These are phyloP conservation scores for Brettanomyces anomalus DNA, from an alignment of 805 yeast species.

Conservation along the genomic window DNA sequence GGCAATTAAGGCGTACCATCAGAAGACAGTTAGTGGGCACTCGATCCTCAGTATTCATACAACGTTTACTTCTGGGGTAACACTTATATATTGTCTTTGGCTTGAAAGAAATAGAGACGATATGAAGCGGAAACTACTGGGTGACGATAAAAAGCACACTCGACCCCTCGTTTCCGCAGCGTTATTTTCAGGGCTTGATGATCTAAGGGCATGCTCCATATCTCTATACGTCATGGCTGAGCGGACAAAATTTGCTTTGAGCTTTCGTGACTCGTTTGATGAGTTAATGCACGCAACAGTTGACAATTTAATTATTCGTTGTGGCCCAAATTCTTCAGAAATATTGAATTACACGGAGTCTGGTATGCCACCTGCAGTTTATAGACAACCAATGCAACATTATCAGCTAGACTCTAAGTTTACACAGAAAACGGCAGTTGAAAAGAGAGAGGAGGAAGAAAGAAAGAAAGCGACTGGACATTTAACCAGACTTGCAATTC, in stretches of 20 bases:
- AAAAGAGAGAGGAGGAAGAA: constrained; percentile 37
- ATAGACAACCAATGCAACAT: constrained; percentile 34
- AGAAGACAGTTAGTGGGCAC: constrained; percentile 52
- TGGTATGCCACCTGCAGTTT: constrained; percentile 55
- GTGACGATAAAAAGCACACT: constrained; percentile 52
- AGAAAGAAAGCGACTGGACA: constrained; percentile 39
- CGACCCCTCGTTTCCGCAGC: constrained; percentile 49
- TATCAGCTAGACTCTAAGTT: constrained; percentile 25
- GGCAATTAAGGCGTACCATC: constrained; percentile 52
- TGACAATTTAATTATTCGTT: constrained; percentile 50
- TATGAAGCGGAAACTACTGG: constrained; percentile 41
- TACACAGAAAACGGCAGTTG: constrained; percentile 27
- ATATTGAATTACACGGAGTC: constrained; percentile 35
- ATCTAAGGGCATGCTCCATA: constrained; percentile 55
- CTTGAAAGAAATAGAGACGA: constrained; percentile 54
- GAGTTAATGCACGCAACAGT: constrained; percentile 57
- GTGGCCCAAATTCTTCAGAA: constrained; percentile 56
- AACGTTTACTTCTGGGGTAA: constrained; percentile 61
- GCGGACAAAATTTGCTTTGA: constrained; percentile 50
- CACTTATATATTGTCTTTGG: constrained; percentile 60
- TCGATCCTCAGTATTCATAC: constrained; percentile 61
- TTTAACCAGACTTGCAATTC: constrained; percentile 42
- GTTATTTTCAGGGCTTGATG: constrained; percentile 48
- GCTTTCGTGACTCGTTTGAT: constrained; percentile 60
- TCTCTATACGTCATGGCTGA: constrained; percentile 60